phyloP scores from a whole-genome alignment of 495 filamentous ascomycete species.

The Hypoxylon lienhwacheense region DNA sequence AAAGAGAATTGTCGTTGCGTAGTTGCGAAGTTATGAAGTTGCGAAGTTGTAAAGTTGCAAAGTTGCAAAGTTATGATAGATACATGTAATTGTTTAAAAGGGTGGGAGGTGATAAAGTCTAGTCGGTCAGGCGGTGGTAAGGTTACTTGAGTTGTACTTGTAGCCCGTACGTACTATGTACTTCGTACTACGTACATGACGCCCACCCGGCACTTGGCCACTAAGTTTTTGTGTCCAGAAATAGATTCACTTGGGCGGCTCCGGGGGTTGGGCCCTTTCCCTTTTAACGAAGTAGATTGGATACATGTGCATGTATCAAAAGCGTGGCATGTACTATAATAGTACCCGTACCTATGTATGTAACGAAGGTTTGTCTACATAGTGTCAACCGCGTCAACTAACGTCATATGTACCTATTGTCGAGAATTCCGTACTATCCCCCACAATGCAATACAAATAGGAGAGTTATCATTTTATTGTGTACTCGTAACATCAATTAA shows the following conservation, averaged over 20 bases:
- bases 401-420: slow-evolving; percentile 30
- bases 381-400: no score
- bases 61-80: no score
- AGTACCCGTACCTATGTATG: no score
- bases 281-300: slow-evolving; percentile 20
- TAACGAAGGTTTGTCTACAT: no score
- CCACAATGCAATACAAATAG: slow-evolving; percentile 21
- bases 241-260: slow-evolving; percentile 32
- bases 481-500: slow-evolving; percentile 5
- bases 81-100: neutral
- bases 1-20: no score
- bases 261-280: slow-evolving; percentile 23
- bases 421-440: slow-evolving; percentile 7
- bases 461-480: slow-evolving; percentile 20
- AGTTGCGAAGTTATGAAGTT: neutral
- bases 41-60: no score
- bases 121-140: slow-evolving; percentile 30
- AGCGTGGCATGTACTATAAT: no score
- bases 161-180: slow-evolving; percentile 1
- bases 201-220: slow-evolving; percentile 27
- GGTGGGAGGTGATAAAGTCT: neutral
- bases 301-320: no score
- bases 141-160: no score
- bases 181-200: slow-evolving; percentile 26
- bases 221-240: slow-evolving; percentile 28